phyloP scores from a whole-genome alignment of 805 yeast genomes.

The Kuraishia ogatae region DNA sequence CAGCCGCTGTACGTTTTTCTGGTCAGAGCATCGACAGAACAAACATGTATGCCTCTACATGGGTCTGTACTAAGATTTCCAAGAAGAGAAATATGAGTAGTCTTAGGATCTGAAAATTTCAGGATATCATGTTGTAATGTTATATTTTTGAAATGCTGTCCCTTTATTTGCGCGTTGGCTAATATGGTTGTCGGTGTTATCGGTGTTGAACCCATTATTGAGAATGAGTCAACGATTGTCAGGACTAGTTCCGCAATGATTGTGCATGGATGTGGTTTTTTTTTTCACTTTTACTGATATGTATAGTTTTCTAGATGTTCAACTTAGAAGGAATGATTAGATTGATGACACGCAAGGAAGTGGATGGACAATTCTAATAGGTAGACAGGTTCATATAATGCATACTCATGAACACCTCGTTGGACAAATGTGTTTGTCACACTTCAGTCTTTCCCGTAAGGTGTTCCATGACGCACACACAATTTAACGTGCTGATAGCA shows the following conservation, averaged over 20 bases:
- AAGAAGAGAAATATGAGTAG: slow-evolving; percentile 40
- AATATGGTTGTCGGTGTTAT: background rate
- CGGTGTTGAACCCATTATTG: background rate
- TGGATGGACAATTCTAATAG: too few relatives aligned
- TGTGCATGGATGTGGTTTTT: background rate
- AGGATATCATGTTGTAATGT: background rate
- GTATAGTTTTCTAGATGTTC: background rate
- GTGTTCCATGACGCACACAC: too few relatives aligned
- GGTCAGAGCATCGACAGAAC: slow-evolving; percentile 69
- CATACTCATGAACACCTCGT: too few relatives aligned
- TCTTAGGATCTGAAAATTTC: slow-evolving; percentile 21
- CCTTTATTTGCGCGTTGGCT: background rate
- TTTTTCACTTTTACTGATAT: background rate
- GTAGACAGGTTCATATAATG: too few relatives aligned
- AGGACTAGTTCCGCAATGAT: background rate
- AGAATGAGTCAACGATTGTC: background rate
- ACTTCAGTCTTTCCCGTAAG: too few relatives aligned
- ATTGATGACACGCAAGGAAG: background rate
- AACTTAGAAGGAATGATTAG: background rate
- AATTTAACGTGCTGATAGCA: background rate
- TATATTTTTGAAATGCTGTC: background rate
- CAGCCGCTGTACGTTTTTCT: slow-evolving; percentile 59
- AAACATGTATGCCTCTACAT: slow-evolving; percentile 84
- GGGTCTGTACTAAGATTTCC: slow-evolving; percentile 61
- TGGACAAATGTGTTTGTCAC: too few relatives aligned